Conservation (phyloP, 108 stramenopile genomes). For the Thalassiosira profunda region DNA sequence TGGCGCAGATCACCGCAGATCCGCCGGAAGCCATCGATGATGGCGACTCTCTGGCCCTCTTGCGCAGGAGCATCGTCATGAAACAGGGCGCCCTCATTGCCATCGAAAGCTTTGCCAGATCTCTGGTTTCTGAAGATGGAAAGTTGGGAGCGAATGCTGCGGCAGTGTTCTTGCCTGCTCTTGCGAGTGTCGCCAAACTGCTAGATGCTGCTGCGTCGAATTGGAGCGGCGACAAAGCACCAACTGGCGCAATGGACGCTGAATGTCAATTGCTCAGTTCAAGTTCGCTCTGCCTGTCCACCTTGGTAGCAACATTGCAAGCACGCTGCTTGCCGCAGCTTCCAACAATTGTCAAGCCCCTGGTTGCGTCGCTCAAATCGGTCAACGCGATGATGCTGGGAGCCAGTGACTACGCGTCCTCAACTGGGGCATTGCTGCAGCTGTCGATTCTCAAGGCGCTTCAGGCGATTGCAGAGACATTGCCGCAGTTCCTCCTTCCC, state of each 20-base stretch:
- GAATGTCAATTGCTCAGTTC: constrained; percentile 53
- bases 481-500: constrained; percentile 81
- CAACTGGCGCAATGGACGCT: too few relatives aligned
- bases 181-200: constrained; percentile 37
- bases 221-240: too few relatives aligned
- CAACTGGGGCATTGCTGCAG: constrained; percentile 54
- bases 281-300: constrained; percentile 63
- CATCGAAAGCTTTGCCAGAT: constrained; percentile 65
- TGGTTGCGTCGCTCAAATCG: constrained; percentile 45
- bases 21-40: constrained; percentile 7
- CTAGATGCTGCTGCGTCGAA: constrained; percentile 26
- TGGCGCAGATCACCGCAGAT: constrained; percentile 31
- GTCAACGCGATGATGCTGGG: constrained; percentile 27
- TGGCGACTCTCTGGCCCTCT: constrained; percentile 17
- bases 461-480: constrained; percentile 56
- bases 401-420: constrained; percentile 6
- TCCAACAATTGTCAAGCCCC: constrained; percentile 66
- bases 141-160: constrained; percentile 31
- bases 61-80: constrained; percentile 39
- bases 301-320: constrained; percentile 64
- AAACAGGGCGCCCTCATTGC: constrained; percentile 75
- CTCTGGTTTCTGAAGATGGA: constrained; percentile 32
- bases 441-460: constrained; percentile 61
- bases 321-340: constrained; percentile 65
- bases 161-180: constrained; percentile 44